A percentile compares a stretch with the other conserved stretches of the same genome.
These are phyloP conservation scores for Sanguinoderma infundibulare DNA, from an alignment of 1,284 basidiomycete genomes.

Conservation along the genomic window DNA sequence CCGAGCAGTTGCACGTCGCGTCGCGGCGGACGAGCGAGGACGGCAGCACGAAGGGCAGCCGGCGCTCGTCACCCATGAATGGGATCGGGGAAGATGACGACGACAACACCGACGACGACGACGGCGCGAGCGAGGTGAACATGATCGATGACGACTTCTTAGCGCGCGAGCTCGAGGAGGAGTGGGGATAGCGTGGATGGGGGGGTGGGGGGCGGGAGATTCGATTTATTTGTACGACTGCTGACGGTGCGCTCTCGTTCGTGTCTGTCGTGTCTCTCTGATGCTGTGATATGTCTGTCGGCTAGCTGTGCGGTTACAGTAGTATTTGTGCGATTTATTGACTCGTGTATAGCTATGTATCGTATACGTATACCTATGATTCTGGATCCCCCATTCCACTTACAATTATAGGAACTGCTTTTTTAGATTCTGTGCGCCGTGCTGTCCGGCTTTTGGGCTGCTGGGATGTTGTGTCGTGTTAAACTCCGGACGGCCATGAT, in stretches of 20 bases:
- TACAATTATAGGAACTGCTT: not conserved
- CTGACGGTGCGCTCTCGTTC: slow-evolving; percentile 7
- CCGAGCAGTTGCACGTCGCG: slow-evolving; percentile 49
- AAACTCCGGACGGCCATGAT: too few species aligned
- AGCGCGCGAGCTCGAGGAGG: slow-evolving; percentile 72
- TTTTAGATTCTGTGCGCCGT: too few species aligned
- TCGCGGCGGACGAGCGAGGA: slow-evolving; percentile 23
- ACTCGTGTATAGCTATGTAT: slow-evolving; percentile 23
- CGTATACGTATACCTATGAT: slow-evolving; percentile 18
- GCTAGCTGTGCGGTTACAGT: slow-evolving; percentile 15
- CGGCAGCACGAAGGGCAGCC: slow-evolving; percentile 18
- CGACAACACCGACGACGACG: slow-evolving; percentile 46
- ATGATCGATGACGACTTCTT: slow-evolving; percentile 73
- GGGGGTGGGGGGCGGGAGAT: not conserved
- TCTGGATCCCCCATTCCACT: not conserved
- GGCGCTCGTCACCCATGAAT: slow-evolving; percentile 19
- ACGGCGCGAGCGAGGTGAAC: slow-evolving; percentile 42
- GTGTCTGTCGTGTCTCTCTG: slow-evolving; percentile 17
- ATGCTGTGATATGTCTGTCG: slow-evolving; percentile 7
- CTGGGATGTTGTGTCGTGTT: too few species aligned
- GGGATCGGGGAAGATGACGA: slow-evolving; percentile 38
- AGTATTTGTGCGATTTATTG: slow-evolving; percentile 20
- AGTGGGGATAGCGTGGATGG: slow-evolving; percentile 58
- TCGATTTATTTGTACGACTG: not conserved
- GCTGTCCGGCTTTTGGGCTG: too few species aligned